Evolutionary conservation across 2,329 filamentous ascomycete genomes (phyloP), one percentile per base, ranked within the genome.

Genomic region (Lanzia echinophila): DNA sequence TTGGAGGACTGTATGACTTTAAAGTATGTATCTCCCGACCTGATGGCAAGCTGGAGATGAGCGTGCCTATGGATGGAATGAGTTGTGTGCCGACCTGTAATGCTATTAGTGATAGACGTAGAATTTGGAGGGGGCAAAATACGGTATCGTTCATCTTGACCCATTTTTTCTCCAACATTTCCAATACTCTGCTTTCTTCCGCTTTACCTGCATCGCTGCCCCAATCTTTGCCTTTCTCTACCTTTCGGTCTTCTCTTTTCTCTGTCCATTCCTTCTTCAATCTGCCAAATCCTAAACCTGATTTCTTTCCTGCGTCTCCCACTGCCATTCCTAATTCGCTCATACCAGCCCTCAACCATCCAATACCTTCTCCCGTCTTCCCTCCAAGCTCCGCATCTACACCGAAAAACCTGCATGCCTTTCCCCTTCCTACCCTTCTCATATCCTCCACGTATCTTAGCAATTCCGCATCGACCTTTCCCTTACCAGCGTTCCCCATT

Each of bases 61-160:
- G 73, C 0, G 87, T 80, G 13, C 84, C 84, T 4, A 81, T 78
- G 0, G 87, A 77, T 0, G 91, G 90, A 32, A 97, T 79, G 1
- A 75, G 53, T 67, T 96, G 90, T 0, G 90, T 86, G 56, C 91
- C 89, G 63, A 96, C 85, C 83, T 92, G 57, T 2, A n/a, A 4
- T 22, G n/a, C n/a, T 8, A 28, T 36, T 47, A 58, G 53, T 39
- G 53, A 49, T 50, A 56, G 33, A 20, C 17, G 6, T 13, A 6
- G 39, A 38, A 12, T 17, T 17, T 47, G 31, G 11, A 24, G 41
- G 17, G n/a, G 19, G 6, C 15, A 15, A 33, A 69, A 82, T 73
- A 95, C 88, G 17, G 88, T 95, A 69, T 96, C 90, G 66, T 99
- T 99, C 71, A 90, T 83, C 72, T 90, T 94, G 58, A 82, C 83